These are phyloP conservation scores for Penicillium sp. DNA, from an alignment of 2,329 filamentous ascomycete genomes.

Conservation along the genomic window DNA sequence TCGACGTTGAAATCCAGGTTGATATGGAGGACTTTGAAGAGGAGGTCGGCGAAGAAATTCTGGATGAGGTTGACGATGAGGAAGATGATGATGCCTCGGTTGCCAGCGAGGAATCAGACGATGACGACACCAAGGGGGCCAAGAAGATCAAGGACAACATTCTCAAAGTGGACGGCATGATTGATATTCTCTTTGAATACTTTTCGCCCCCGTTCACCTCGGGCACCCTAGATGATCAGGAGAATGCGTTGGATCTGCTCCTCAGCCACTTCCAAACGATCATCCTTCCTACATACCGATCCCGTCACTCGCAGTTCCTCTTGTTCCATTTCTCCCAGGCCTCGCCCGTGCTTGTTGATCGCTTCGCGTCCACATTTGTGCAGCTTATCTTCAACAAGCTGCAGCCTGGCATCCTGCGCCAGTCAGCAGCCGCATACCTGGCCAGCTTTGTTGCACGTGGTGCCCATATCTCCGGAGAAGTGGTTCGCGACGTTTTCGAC, in stretches of 20 bases:
- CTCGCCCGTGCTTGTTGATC: conserved; percentile 72
- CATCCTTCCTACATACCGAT: conserved; percentile 86
- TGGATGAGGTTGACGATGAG: conserved; percentile 53
- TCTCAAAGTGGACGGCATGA: conserved; percentile 84
- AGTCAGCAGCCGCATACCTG: conserved; percentile 86
- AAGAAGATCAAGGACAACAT: conserved; percentile 79
- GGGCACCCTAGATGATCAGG: conserved; percentile 65
- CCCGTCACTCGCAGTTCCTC: conserved; percentile 90
- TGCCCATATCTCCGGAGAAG: conserved; percentile 70
- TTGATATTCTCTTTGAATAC: conserved; percentile 82
- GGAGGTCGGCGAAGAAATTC: conserved; percentile 68
- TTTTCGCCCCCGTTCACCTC: conserved; percentile 72
- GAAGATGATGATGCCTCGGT: conserved; percentile 67
- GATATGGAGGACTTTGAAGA: conserved; percentile 93
- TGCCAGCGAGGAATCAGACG: conserved; percentile 59
- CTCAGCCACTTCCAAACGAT: conserved; percentile 82
- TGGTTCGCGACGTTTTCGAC: conserved; percentile 79
- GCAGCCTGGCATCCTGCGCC: conserved; percentile 69
- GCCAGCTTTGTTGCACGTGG: conserved; percentile 92
- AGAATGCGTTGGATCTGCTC: conserved; percentile 73
- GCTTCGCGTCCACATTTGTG: conserved; percentile 76
- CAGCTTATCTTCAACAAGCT: conserved; percentile 68
- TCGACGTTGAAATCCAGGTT: conserved; percentile 92
- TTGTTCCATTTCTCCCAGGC: conserved; percentile 92
- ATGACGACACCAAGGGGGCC: conserved; percentile 45